phyloP scores from a whole-genome alignment of 345 rosid species.

The Populus alba region DNA sequence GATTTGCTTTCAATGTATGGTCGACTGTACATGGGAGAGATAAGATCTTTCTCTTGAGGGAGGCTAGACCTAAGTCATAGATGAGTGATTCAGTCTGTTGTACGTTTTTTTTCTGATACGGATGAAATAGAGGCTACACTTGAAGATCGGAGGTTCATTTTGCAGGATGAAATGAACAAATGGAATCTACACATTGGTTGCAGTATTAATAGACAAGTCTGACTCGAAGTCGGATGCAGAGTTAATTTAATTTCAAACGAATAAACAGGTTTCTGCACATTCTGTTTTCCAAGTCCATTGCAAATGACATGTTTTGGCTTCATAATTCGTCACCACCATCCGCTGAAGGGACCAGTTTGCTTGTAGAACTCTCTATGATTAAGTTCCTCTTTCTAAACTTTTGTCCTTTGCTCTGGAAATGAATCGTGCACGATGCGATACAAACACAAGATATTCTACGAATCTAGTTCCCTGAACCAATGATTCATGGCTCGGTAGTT shows the following conservation, averaged over 20 bases:
- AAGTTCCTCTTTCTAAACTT: background rate
- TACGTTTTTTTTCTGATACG: background rate
- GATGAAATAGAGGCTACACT: background rate
- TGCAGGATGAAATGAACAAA: too few relatives aligned
- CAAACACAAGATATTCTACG: background rate
- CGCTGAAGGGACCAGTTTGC: too few relatives aligned
- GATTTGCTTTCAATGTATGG: constrained; percentile 62
- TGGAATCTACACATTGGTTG: background rate
- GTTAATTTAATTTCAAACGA: background rate
- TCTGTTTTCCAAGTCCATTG: too few relatives aligned
- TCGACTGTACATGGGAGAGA: constrained; percentile 38
- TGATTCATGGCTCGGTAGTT: background rate
- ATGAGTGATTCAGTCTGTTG: background rate
- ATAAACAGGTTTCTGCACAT: background rate
- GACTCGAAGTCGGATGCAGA: background rate
- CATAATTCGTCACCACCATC: too few relatives aligned
- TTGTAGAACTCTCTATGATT: background rate
- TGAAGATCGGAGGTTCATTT: background rate
- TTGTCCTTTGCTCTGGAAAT: background rate
- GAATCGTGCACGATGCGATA: background rate
- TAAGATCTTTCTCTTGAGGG: background rate
- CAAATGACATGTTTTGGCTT: too few relatives aligned
- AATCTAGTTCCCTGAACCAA: background rate
- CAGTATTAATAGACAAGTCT: background rate
- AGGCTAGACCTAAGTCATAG: background rate